Percentiles rank a stretch among this genome's conserved stretches.
Evolutionary conservation across 495 filamentous ascomycete species (phyloP).

Genomic region (Aspergillus olivimuriae): DNA sequence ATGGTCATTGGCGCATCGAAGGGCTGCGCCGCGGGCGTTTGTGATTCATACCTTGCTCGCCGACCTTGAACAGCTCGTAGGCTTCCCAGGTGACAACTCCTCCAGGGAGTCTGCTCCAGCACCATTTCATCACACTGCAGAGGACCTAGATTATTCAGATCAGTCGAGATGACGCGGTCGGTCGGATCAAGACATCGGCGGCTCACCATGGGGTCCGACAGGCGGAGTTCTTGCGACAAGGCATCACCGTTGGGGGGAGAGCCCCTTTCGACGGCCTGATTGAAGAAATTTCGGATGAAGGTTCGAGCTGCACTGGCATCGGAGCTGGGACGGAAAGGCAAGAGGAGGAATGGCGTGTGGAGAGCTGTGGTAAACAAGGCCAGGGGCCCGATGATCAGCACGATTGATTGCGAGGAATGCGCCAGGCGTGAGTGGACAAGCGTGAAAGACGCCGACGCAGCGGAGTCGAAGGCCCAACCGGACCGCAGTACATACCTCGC

Average conservation of each 20-base stretch:
- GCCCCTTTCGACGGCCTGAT: conserved; percentile 40
- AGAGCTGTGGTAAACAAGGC: conserved; percentile 49
- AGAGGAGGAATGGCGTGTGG: conserved; percentile 83
- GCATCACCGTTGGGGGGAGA: conserved; percentile 54
- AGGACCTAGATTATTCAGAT: conserved; percentile 56
- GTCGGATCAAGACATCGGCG: too few relatives aligned
- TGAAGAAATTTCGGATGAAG: conserved; percentile 92
- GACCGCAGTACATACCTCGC: conserved; percentile 86
- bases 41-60: conserved; percentile 68
- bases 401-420: conserved; percentile 17
- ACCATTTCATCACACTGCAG: conserved; percentile 95
- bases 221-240: conserved; percentile 78
- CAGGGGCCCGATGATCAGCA: conserved; percentile 26
- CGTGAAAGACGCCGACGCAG: conserved; percentile 11
- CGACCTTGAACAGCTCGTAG: conserved; percentile 92
- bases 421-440: conserved; percentile 11
- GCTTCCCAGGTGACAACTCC: conserved; percentile 96
- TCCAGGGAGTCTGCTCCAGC: conserved; percentile 88
- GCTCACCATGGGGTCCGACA: conserved; percentile 88
- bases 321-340: conserved; percentile 91
- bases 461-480: too few relatives aligned
- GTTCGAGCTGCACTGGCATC: conserved; percentile 85
- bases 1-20: too few relatives aligned
- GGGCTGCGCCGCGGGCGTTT: background rate
- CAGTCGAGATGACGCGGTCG: too few relatives aligned